These are phyloP conservation scores for Cocos nucifera DNA, from an alignment of 176 grass and related monocot genomes.

Conservation along the genomic window DNA sequence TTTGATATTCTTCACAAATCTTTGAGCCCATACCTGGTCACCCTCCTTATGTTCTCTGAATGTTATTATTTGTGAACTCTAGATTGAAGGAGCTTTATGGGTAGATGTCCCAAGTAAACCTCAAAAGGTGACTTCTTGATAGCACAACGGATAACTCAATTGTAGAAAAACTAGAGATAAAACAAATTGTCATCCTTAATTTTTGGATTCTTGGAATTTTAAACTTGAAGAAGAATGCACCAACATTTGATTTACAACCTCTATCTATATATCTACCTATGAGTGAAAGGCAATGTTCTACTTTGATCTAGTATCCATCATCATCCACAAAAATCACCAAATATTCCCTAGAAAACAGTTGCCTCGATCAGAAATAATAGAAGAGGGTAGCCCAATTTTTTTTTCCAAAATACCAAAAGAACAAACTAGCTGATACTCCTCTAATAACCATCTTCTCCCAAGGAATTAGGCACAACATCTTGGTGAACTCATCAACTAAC, in stretches of 20 bases:
- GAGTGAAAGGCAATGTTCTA: neutral
- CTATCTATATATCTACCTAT: neutral
- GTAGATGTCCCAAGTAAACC: slow-evolving; percentile 10
- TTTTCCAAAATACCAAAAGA: neutral
- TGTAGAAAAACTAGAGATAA: slow-evolving; percentile 5
- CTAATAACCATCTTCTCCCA: too few relatives aligned
- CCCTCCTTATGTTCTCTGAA: too few relatives aligned
- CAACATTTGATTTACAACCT: too few relatives aligned
- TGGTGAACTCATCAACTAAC: too few relatives aligned
- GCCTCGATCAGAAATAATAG: neutral
- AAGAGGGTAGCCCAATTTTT: neutral
- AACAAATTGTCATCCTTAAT: slow-evolving; percentile 2
- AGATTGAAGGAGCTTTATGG: slow-evolving; percentile 8
- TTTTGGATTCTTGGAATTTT: slow-evolving; percentile 7
- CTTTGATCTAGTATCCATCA: neutral
- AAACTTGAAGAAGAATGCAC: slow-evolving; percentile 5
- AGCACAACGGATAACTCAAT: neutral
- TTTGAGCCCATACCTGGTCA: too few relatives aligned
- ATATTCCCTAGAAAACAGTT: neutral
- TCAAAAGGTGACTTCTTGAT: slow-evolving; percentile 5
- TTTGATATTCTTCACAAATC: too few relatives aligned
- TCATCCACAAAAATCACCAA: neutral
- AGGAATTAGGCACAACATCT: too few relatives aligned
- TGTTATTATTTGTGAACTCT: neutral
- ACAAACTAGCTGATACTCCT: too few relatives aligned